Percentiles rank a stretch among this genome's conserved stretches.
Evolutionary conservation across 2,329 filamentous ascomycete genomes (phyloP).

Genomic region (Aspergillus puulaauensis): DNA sequence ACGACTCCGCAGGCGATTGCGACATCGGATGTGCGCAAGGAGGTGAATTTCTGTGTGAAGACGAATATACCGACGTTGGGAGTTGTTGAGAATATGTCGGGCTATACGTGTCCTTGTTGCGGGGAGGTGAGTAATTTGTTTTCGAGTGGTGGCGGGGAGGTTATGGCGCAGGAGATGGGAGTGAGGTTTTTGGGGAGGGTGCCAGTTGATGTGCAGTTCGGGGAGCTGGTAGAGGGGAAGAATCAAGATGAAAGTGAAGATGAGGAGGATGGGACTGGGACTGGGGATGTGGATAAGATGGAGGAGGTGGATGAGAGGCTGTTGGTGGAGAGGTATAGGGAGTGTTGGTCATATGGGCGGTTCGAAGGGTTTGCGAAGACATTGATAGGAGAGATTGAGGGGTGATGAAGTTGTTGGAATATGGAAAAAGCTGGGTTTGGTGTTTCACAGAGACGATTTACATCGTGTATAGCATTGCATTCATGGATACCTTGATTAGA

Average conservation of each 20-base stretch:
- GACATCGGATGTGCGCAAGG: constrained; percentile 90
- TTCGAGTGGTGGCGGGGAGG: constrained; percentile 81
- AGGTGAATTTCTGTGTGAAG: constrained; percentile 89
- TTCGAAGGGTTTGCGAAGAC: constrained; percentile 44
- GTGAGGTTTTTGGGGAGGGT: constrained; percentile 83
- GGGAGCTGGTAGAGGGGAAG: constrained; percentile 73
- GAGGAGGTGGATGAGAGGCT: constrained; percentile 27
- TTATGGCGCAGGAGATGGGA: constrained; percentile 83
- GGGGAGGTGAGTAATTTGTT: constrained; percentile 91
- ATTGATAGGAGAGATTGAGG: constrained; percentile 30
- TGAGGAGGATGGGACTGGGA: constrained; percentile 24
- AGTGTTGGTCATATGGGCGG: constrained; percentile 43
- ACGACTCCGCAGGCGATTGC: constrained; percentile 95
- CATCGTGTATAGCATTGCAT: background rate
- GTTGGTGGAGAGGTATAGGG: constrained; percentile 45
- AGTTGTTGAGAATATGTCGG: constrained; percentile 90
- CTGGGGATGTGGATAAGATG: constrained; percentile 17
- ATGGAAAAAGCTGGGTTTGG: background rate
- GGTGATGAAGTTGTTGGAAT: constrained; percentile 5
- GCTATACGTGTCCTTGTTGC: constrained; percentile 58
- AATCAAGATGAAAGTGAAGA: constrained; percentile 24
- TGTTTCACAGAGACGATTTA: background rate
- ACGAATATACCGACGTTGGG: constrained; percentile 77
- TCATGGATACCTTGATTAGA: constrained; percentile 1
- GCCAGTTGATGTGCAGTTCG: constrained; percentile 91